Base-by-base conservation (phyloP, 2,329 filamentous ascomycete species). In the Aspergillus jensenii region DNA sequence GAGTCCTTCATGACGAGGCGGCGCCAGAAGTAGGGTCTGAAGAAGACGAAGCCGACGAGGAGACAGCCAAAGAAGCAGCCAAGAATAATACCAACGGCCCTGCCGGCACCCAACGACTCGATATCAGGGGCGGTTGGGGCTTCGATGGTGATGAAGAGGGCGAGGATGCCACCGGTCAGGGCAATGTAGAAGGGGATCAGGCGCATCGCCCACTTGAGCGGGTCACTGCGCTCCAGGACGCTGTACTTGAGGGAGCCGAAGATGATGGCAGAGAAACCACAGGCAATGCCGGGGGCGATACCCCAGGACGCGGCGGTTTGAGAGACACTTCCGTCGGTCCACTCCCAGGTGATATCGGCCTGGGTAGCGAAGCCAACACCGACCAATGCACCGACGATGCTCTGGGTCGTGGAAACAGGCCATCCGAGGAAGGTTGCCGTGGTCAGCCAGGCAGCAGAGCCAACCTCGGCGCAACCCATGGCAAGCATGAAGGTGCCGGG, bases 61-160 rank as follows among this genome's bases (percentile, higher is more conserved):
- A 68, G 58, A n/a, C 68, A 70, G 9, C 67, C 68, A 12, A 60
- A 58, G 54, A 69, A 65, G 4, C 69, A 67, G 19, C 68, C 68
- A 2, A 70, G 47, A 12, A 70, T 62, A 19, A 69, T 70, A 1
- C 68, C 68, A 3, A 51, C 62, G 0, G 60, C 63, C 39, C 65
- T 69, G 19, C 67, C 67, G 25, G 58, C 65, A 14, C 68, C 67
- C 37, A 69, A 68, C 14, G 61, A 62, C 14, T 68, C 67, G 17
- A 68, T 56, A 0, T 63, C 65, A 11, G 66, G 64, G 0, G 62
- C 66, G 6, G 60, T 66, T 1, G 68, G 67, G 4, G 65, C 66
- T 57, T 69, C 66, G 58, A 82, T 72, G 47, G 88, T 79, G 56
- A 90, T 83, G 59, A 89, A 82, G 68, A 90, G 74, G 4, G 81